Evolutionary conservation across 352 stramenopile species (phyloP).

Genomic region (Paralagenidium karlingii): DNA sequence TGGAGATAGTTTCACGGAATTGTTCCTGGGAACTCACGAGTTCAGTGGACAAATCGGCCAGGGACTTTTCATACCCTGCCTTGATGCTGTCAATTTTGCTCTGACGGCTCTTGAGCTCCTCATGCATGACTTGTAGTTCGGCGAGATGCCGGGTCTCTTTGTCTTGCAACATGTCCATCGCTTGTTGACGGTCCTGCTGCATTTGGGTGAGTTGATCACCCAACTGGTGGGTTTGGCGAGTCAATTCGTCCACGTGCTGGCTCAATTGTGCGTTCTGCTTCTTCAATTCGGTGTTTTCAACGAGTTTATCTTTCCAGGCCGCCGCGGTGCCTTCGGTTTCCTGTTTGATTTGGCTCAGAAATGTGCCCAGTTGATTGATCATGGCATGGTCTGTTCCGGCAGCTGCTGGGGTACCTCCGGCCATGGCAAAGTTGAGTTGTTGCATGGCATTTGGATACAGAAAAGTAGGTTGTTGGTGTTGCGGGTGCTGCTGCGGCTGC

Average conservation of each 20-base stretch:
- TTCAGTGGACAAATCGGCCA: constrained; percentile 15
- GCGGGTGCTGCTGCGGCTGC: constrained; percentile 19
- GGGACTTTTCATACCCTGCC: constrained; percentile 17
- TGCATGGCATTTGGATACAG: not conserved
- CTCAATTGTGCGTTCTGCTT: constrained; percentile 14
- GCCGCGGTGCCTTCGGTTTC: constrained; percentile 41
- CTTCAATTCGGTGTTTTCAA: constrained; percentile 35
- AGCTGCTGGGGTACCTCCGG: not conserved
- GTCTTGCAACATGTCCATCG: constrained; percentile 16
- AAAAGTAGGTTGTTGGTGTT: constrained; percentile 24
- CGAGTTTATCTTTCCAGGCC: constrained; percentile 48
- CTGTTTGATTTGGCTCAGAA: constrained; percentile 64
- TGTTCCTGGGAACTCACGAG: constrained; percentile 15
- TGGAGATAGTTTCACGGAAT: constrained; percentile 7
- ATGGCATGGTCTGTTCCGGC: constrained; percentile 12
- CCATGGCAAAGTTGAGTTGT: constrained; percentile 3
- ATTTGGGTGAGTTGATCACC: constrained; percentile 17
- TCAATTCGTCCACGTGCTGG: constrained; percentile 19
- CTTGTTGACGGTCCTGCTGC: constrained; percentile 18
- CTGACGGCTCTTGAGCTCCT: constrained; percentile 34
- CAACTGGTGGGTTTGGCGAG: constrained; percentile 20
- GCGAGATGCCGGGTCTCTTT: constrained; percentile 22
- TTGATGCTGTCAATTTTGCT: constrained; percentile 17
- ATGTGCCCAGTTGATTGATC: constrained; percentile 45
- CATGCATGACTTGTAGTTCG: constrained; percentile 43